Evolutionary conservation across 2,329 filamentous ascomycete genomes (phyloP).

Genomic region (Dactylellina sp.): DNA sequence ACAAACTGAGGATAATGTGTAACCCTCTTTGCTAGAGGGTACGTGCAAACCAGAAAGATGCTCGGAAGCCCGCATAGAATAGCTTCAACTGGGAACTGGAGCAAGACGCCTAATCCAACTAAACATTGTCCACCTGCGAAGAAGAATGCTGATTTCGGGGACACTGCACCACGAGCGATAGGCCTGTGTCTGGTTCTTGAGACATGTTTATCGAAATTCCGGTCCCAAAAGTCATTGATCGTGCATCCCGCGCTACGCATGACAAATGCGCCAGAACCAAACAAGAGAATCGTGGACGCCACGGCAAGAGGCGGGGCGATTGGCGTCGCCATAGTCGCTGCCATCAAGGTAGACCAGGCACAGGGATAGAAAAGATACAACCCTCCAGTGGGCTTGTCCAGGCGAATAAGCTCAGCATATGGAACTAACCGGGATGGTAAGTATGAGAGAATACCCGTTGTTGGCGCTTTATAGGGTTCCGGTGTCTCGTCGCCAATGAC

Average conservation of each 20-base stretch:
- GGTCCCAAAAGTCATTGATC: constrained; percentile 91
- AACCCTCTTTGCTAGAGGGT: constrained; percentile 85
- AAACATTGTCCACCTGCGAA: constrained; percentile 82
- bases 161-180: constrained; percentile 81
- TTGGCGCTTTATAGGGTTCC: constrained; percentile 73
- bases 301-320: constrained; percentile 73
- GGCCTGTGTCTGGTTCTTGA: constrained; percentile 80
- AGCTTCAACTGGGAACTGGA: constrained; percentile 80
- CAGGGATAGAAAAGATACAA: constrained; percentile 90
- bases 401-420: constrained; percentile 82
- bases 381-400: constrained; percentile 83
- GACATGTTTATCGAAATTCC: constrained; percentile 85
- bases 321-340: constrained; percentile 76
- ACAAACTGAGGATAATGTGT: constrained; percentile 89
- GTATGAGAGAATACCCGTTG: constrained; percentile 75
- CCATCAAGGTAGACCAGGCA: constrained; percentile 83
- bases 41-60: constrained; percentile 77
- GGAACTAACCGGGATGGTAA: constrained; percentile 79
- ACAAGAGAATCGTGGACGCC: constrained; percentile 73
- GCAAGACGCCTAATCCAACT: constrained; percentile 76
- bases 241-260: constrained; percentile 90
- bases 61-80: constrained; percentile 83
- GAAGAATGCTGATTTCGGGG: constrained; percentile 75
- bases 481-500: constrained; percentile 23
- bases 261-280: constrained; percentile 80